phyloP scores from a whole-genome alignment of 805 yeast species.

The Candida qinlingensis region DNA sequence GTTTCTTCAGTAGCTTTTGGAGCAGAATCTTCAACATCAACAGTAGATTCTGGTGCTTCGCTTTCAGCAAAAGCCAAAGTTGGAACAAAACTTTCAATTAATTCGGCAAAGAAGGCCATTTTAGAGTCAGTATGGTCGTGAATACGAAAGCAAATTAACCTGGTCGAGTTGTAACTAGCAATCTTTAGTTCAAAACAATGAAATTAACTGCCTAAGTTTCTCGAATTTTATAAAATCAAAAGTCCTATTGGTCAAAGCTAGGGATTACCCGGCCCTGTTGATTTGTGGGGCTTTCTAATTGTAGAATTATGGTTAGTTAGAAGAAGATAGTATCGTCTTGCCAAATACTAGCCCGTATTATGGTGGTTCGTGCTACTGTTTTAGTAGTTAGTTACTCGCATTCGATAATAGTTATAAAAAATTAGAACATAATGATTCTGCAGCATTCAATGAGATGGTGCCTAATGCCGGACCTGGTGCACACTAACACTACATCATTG shows the following conservation, averaged over 20 bases:
- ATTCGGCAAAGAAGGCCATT: constrained; percentile 15
- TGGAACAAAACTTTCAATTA: constrained; percentile 76
- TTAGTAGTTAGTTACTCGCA: too few relatives aligned
- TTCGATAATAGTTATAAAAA: too few relatives aligned
- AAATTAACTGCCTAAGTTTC: neutral
- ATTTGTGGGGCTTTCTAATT: too few relatives aligned
- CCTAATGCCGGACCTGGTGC: too few relatives aligned
- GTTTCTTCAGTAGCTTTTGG: constrained; percentile 7
- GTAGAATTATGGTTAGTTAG: too few relatives aligned
- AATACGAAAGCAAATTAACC: neutral
- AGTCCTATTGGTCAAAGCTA: constrained; percentile 5
- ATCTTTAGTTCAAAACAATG: neutral
- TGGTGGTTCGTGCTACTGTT: too few relatives aligned
- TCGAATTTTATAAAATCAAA: neutral
- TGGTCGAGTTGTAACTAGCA: neutral
- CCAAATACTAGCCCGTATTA: too few relatives aligned
- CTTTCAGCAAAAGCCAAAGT: constrained; percentile 73
- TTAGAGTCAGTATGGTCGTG: neutral
- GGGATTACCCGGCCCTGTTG: too few relatives aligned
- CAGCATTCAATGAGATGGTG: too few relatives aligned
- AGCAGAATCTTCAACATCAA: neutral
- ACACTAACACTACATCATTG: too few relatives aligned
- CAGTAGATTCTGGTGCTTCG: constrained; percentile 10
- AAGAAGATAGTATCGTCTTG: too few relatives aligned
- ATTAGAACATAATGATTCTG: too few relatives aligned